These are phyloP conservation scores for Coemansia sp. DNA, from an alignment of 192 early-diverging fungal species.

Conservation along the genomic window DNA sequence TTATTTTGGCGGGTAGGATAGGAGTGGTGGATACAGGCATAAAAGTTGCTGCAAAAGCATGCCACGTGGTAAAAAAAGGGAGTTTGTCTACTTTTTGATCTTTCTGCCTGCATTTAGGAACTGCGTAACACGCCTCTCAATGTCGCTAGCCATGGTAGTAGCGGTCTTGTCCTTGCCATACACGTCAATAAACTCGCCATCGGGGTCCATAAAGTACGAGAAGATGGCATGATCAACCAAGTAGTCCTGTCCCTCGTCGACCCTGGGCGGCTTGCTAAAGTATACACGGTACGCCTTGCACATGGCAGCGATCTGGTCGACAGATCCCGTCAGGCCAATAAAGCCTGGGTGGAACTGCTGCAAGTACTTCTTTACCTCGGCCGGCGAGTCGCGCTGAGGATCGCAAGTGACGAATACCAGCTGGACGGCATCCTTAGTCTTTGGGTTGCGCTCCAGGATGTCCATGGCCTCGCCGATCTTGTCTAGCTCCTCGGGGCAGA, in stretches of 20 bases:
- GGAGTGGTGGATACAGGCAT: neutral
- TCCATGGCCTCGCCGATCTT: slow-evolving; percentile 93
- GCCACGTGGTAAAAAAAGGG: neutral
- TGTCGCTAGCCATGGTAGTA: slow-evolving; percentile 39
- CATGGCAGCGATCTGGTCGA: slow-evolving; percentile 78
- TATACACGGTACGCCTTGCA: slow-evolving; percentile 97
- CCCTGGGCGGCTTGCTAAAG: slow-evolving; percentile 85
- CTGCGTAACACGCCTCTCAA: slow-evolving; percentile 33
- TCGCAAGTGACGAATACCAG: slow-evolving; percentile 98
- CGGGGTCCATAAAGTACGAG: slow-evolving; percentile 94
- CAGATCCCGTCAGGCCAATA: slow-evolving; percentile 88
- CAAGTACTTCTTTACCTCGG: slow-evolving; percentile 76
- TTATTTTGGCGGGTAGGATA: neutral
- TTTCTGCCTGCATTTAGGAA: slow-evolving; percentile 23
- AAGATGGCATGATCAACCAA: slow-evolving; percentile 99
- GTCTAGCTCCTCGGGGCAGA: slow-evolving; percentile 98
- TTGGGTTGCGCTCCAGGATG: slow-evolving; percentile 56
- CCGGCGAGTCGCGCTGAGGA: slow-evolving; percentile 89
- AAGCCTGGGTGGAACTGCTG: slow-evolving; percentile 93
- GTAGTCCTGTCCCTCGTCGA: slow-evolving; percentile 84
- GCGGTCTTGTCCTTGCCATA: slow-evolving; percentile 78
- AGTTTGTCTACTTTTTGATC: slow-evolving; percentile 14
- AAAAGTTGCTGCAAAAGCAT: neutral
- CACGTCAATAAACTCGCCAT: slow-evolving; percentile 87
- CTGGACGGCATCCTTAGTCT: slow-evolving; percentile 61